Evolutionary conservation across 257 asterid genomes (phyloP), one percentile per base, ranked within the genome.

Genomic region (Misopates orontium): DNA sequence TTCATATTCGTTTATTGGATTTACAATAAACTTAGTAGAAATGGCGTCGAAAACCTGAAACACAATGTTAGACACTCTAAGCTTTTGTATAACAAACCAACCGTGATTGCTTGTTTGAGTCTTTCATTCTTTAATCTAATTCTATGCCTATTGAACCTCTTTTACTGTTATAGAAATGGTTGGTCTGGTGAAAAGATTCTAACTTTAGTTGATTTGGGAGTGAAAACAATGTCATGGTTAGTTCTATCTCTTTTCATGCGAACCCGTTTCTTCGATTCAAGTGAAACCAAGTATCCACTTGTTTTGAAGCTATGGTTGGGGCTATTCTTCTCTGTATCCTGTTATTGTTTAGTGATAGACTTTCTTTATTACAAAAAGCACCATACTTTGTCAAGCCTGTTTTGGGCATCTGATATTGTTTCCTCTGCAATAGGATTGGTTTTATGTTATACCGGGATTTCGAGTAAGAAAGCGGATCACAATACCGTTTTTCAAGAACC

Each of bases 251-350:
- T 81, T 70, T 83, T 79, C 64, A 67, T 91, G 84, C 80, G 75
- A 42, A 45, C 70, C 57, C 83, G 40, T 58, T 68, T 67, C 31
- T 21, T 22, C 67, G 69, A 72, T 60, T 85, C 91, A 0, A 64
- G 80, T 58, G 84, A 66, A 51, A 49, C 57, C 1, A 85, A 78
- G 77, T 87, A 83, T 74, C 96, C 95, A 10, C 73, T 78, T 57
- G 80, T 64, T 68, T 56, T 89, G 48, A 91, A 93, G 77, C 66
- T 81, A 0, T 91, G 96, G 90, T 91, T 93, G 90, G 89, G 76
- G 28, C 8, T 79, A 70, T 82, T 80, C 82, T 76, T 89, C 69
- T 67, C 54, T 21, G 31, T 79, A 1, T 89, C 96, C 53, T 83
- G 90, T 59, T 91, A 80, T 72, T 83, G 84, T 72, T 72, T 91